Evolutionary conservation across 2,329 filamentous ascomycete genomes (phyloP).

Genomic region (Aspergillus clavatus): DNA sequence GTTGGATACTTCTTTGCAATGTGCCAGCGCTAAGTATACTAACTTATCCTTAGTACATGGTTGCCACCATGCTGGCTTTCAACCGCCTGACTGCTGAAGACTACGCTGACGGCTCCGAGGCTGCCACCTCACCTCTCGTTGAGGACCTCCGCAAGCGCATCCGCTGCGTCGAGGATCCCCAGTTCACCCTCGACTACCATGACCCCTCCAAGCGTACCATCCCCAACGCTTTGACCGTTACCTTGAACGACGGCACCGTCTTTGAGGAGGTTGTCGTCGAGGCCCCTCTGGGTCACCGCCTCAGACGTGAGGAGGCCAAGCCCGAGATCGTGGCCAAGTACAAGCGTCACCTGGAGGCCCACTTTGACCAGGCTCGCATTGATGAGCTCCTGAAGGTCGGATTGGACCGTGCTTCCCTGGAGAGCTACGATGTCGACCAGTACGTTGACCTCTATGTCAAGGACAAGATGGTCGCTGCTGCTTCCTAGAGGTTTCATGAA

Average conservation of each 20-base stretch:
- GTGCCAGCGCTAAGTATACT: slow-evolving; percentile 16
- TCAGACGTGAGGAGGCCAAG: slow-evolving; percentile 93
- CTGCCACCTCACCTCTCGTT: slow-evolving; percentile 81
- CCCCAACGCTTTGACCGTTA: slow-evolving; percentile 92
- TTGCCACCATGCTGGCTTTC: slow-evolving; percentile 90
- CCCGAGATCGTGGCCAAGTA: slow-evolving; percentile 95
- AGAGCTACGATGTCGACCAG: slow-evolving; percentile 79
- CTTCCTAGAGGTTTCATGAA: slow-evolving; percentile 12
- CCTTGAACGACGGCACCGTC: slow-evolving; percentile 87
- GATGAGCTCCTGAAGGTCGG: slow-evolving; percentile 78
- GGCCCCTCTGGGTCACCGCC: slow-evolving; percentile 86
- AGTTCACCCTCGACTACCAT: slow-evolving; percentile 95
- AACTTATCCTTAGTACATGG: slow-evolving; percentile 68
- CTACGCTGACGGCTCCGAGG: slow-evolving; percentile 89
- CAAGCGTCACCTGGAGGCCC: slow-evolving; percentile 81
- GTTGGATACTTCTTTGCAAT: slow-evolving; percentile 6
- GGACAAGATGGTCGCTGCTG: slow-evolving; percentile 38
- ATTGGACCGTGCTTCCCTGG: slow-evolving; percentile 68
- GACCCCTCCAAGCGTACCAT: slow-evolving; percentile 90
- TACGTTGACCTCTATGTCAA: slow-evolving; percentile 84
- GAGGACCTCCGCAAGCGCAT: slow-evolving; percentile 92
- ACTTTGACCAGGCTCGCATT: slow-evolving; percentile 72
- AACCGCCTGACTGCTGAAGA: slow-evolving; percentile 89
- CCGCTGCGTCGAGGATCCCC: slow-evolving; percentile 89
- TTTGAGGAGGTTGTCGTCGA: slow-evolving; percentile 88